A percentile compares a stretch with the other conserved stretches of the same genome.
phyloP scores from a whole-genome alignment of 306 rosid species.

The Trifolium pratense region DNA sequence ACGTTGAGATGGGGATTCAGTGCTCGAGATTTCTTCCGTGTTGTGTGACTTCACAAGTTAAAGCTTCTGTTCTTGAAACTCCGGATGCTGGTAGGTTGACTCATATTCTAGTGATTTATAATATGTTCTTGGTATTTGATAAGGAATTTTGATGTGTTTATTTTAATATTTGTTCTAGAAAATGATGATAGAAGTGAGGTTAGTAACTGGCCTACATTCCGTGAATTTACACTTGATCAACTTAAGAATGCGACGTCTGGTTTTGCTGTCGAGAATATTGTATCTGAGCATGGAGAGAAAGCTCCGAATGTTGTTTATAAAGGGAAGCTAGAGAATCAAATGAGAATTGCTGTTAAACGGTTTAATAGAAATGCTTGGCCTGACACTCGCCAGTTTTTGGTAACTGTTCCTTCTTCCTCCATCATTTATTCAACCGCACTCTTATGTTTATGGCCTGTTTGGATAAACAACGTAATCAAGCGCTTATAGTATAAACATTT shows the following conservation, averaged over 20 bases:
- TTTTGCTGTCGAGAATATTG: slow-evolving; percentile 84
- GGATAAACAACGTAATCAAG: background rate
- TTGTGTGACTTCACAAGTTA: slow-evolving; percentile 76
- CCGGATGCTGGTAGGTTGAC: slow-evolving; percentile 63
- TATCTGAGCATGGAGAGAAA: slow-evolving; percentile 87
- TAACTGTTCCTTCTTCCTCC: slow-evolving; percentile 27
- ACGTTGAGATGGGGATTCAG: slow-evolving; percentile 66
- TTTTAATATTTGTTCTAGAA: slow-evolving; percentile 53
- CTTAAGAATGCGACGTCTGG: slow-evolving; percentile 87
- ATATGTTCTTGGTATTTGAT: slow-evolving; percentile 25
- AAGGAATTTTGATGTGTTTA: slow-evolving; percentile 25
- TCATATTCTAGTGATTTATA: slow-evolving; percentile 15
- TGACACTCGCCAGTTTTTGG: slow-evolving; percentile 79
- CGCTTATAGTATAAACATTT: background rate
- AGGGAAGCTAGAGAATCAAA: slow-evolving; percentile 85
- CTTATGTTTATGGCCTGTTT: background rate
- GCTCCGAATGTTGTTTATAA: slow-evolving; percentile 89
- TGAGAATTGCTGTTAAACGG: slow-evolving; percentile 76
- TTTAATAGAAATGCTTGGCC: slow-evolving; percentile 90
- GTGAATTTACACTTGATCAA: slow-evolving; percentile 72
- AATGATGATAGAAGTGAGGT: slow-evolving; percentile 62
- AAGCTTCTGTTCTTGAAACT: slow-evolving; percentile 74
- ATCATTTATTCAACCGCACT: slow-evolving; percentile 15
- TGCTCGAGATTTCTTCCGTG: slow-evolving; percentile 69
- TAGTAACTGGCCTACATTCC: slow-evolving; percentile 58